Conservation (phyloP, 2,329 filamentous ascomycete species). For the Emmonsiellopsis sp. region DNA sequence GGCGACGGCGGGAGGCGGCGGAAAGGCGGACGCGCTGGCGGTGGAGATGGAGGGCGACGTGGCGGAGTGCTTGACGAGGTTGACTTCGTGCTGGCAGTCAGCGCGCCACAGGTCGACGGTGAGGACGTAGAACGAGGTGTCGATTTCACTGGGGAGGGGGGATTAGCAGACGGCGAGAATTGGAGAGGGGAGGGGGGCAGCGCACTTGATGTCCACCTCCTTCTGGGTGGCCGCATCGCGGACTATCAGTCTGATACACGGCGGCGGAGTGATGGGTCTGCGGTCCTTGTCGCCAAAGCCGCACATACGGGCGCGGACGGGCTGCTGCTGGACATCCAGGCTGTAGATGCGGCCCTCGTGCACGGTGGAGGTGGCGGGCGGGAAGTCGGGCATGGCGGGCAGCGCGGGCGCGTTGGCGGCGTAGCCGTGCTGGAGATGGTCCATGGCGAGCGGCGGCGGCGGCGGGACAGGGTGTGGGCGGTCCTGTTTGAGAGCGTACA, state of each 20-base stretch:
- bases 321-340: slow-evolving; percentile 80
- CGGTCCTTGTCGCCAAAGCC: slow-evolving; percentile 99
- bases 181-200: not conserved
- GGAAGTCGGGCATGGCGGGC: slow-evolving; percentile 22
- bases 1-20: slow-evolving; percentile 34
- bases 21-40: slow-evolving; percentile 70
- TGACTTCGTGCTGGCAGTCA: slow-evolving; percentile 54
- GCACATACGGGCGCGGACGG: slow-evolving; percentile 90
- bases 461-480: slow-evolving; percentile 3
- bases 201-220: slow-evolving; percentile 76
- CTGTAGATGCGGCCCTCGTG: slow-evolving; percentile 44
- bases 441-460: slow-evolving; percentile 31
- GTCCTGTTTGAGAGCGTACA: slow-evolving; percentile 1
- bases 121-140: slow-evolving; percentile 59
- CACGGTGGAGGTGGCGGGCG: slow-evolving; percentile 31
- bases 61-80: slow-evolving; percentile 57
- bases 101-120: slow-evolving; percentile 62
- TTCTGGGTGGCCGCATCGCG: slow-evolving; percentile 64
- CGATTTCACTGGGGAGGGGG: slow-evolving; percentile 49
- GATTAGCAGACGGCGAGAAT: slow-evolving; percentile 3
- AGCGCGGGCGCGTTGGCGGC: slow-evolving; percentile 28
- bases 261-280: slow-evolving; percentile 88
- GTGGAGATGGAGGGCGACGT: slow-evolving; percentile 70
- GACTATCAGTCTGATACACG: slow-evolving; percentile 78
- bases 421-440: slow-evolving; percentile 25